Evolutionary conservation across 2,329 filamentous ascomycete species (phyloP).

Genomic region (Phoma sp.): DNA sequence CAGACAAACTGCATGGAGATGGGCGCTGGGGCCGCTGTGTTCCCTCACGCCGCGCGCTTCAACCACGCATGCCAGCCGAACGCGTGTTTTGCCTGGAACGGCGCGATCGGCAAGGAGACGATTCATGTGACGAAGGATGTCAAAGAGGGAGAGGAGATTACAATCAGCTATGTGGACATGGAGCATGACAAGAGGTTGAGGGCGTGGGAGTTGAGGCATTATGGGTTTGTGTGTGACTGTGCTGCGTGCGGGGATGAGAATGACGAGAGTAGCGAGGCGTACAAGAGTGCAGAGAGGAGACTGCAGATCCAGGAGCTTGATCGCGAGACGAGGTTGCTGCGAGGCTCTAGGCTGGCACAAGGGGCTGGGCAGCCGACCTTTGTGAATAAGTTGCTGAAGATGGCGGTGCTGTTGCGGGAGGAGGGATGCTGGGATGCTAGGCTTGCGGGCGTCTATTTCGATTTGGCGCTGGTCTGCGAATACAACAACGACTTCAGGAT

Average conservation of each 20-base stretch:
- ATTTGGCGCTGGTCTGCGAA: conserved; percentile 44
- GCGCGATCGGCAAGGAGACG: conserved; percentile 34
- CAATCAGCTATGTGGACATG: conserved; percentile 49
- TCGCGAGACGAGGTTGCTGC: conserved; percentile 29
- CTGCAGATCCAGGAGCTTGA: conserved; percentile 46
- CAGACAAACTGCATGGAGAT: conserved; percentile 53
- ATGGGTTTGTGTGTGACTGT: conserved; percentile 50
- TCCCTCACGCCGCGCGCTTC: conserved; percentile 48
- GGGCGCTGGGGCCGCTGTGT: conserved; percentile 44
- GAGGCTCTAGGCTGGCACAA: conserved; percentile 22
- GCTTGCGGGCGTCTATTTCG: conserved; percentile 40
- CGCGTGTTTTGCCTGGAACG: conserved; percentile 48
- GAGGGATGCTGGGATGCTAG: conserved; percentile 35
- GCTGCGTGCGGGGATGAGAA: conserved; percentile 42
- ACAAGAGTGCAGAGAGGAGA: conserved; percentile 40
- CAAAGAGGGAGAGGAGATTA: conserved; percentile 47
- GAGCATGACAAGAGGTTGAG: conserved; percentile 40
- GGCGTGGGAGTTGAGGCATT: conserved; percentile 44
- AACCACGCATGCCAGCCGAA: conserved; percentile 54
- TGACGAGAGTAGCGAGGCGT: conserved; percentile 33
- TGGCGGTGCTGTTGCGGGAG: conserved; percentile 35
- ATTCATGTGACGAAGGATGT: conserved; percentile 48
- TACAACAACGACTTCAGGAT: conserved; percentile 27
- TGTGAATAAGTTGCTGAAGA: conserved; percentile 33
- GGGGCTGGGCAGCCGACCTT: conserved; percentile 25